Evolutionary conservation across 1,284 basidiomycete genomes (phyloP).

Genomic region (Apiotrichum siamense): DNA sequence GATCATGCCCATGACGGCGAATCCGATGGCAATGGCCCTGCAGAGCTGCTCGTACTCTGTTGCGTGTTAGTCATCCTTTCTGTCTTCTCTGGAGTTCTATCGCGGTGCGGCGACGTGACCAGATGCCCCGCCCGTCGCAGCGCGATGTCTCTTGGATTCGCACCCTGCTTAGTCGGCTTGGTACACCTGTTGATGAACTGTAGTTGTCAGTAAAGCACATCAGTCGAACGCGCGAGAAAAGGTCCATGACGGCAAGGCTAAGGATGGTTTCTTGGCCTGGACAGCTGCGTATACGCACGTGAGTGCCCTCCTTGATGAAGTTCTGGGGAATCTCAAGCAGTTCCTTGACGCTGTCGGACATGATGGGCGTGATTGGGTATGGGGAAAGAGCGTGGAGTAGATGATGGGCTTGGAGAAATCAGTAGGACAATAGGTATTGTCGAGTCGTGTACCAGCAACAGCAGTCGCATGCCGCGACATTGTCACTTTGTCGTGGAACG

Average conservation of each 20-base stretch:
- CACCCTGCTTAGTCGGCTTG: constrained; percentile 93
- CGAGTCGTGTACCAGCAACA: too few relatives aligned
- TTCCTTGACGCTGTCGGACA: constrained; percentile 70
- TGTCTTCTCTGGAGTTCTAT: background rate
- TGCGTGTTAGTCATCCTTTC: constrained; percentile 1
- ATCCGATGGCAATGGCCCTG: constrained; percentile 87
- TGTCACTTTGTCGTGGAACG: too few relatives aligned
- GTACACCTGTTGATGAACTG: constrained; percentile 96
- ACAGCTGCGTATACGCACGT: constrained; percentile 54
- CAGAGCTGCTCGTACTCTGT: constrained; percentile 90
- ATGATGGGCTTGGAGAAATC: too few relatives aligned
- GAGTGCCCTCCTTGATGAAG: constrained; percentile 87
- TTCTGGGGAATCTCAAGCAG: constrained; percentile 86
- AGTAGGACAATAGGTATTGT: too few relatives aligned
- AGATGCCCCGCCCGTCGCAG: too few relatives aligned
- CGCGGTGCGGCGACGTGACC: too few relatives aligned
- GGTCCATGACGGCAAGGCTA: background rate
- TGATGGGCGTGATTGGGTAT: constrained; percentile 38
- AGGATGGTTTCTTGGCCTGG: background rate
- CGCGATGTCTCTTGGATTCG: constrained; percentile 20
- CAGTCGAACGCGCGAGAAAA: background rate
- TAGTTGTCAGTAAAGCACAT: constrained; percentile 7
- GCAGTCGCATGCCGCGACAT: too few relatives aligned
- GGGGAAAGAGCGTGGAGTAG: constrained; percentile 1
- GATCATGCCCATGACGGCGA: constrained; percentile 84